A percentile compares a stretch with the other conserved stretches of the same genome.
phyloP scores from a whole-genome alignment of 2,329 filamentous ascomycete genomes.

The Akanthomyces lecanii region DNA sequence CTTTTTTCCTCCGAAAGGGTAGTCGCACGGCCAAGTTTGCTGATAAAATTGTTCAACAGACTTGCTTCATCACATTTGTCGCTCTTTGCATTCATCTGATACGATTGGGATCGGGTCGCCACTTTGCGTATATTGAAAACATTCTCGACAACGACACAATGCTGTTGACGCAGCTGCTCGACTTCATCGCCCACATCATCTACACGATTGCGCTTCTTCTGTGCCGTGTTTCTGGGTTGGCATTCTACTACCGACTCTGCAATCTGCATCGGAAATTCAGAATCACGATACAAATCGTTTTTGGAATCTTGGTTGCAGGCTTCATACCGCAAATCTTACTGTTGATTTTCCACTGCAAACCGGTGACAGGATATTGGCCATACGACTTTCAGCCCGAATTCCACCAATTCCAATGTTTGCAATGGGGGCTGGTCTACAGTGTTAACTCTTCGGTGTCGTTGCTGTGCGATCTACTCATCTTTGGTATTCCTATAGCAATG shows the following conservation, averaged over 20 bases:
- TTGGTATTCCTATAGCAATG: conserved; percentile 46
- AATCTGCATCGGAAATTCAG: conserved; percentile 33
- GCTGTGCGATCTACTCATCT: conserved; percentile 46
- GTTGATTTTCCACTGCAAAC: conserved; percentile 47
- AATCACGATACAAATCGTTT: conserved; percentile 32
- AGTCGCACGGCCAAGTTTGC: not conserved
- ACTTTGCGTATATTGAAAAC: conserved; percentile 43
- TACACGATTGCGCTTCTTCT: conserved; percentile 47
- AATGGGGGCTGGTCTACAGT: conserved; percentile 49
- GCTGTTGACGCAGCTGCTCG: conserved; percentile 41
- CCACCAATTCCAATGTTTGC: conserved; percentile 40
- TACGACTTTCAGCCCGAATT: conserved; percentile 43
- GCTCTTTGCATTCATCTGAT: conserved; percentile 41
- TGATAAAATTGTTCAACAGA: conserved; percentile 21
- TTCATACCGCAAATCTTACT: conserved; percentile 47
- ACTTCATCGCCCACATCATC: conserved; percentile 48
- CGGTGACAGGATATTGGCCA: conserved; percentile 49
- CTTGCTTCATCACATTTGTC: conserved; percentile 39
- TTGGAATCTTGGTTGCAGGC: conserved; percentile 36
- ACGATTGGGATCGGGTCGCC: conserved; percentile 43
- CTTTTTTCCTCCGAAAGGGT: not conserved
- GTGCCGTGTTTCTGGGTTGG: conserved; percentile 48
- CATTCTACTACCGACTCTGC: conserved; percentile 47
- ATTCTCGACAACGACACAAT: conserved; percentile 40
- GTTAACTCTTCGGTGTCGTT: conserved; percentile 47